A percentile compares a stretch with the other conserved stretches of the same genome.
These are phyloP conservation scores for Peziza echinospora DNA, from an alignment of 495 filamentous ascomycete species.

Conservation along the genomic window DNA sequence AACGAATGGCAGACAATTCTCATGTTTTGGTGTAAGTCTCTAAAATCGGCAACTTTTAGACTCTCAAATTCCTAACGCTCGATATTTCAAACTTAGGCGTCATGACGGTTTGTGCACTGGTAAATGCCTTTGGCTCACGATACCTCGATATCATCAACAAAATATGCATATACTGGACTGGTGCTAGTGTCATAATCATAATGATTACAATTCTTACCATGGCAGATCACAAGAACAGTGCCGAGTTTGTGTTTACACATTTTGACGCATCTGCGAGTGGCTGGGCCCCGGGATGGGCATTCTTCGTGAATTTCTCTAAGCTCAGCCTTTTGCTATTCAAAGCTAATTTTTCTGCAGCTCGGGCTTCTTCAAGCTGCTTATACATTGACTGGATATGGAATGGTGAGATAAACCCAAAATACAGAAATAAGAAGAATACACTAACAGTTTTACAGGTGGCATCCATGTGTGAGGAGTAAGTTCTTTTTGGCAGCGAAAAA, in stretches of 20 bases:
- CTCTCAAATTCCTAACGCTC: neutral
- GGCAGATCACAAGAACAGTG: conserved; percentile 31
- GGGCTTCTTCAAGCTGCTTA: conserved; percentile 33
- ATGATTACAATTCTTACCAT: conserved; percentile 35
- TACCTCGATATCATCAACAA: conserved; percentile 45
- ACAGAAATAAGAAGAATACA: no score
- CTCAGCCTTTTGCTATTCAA: no score
- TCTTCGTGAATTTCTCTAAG: no score
- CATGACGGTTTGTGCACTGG: conserved; percentile 32
- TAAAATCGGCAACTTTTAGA: no score
- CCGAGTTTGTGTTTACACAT: conserved; percentile 38
- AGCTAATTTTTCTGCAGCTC: no score
- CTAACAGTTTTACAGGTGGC: conserved; percentile 23
- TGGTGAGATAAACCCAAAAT: no score
- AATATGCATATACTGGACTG: conserved; percentile 46
- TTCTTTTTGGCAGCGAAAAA: no score
- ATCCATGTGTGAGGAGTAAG: conserved; percentile 29
- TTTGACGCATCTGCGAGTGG: conserved; percentile 37
- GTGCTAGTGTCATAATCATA: conserved; percentile 36
- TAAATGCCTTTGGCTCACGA: conserved; percentile 36
- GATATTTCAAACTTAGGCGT: conserved; percentile 25
- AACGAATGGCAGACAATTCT: conserved; percentile 41
- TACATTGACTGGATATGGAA: conserved; percentile 37
- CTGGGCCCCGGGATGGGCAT: conserved; percentile 33
- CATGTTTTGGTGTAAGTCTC: conserved; percentile 44